Evolutionary conservation across 768 basidiomycete species (phyloP).

Genomic region (Tremella yokohamensis): DNA sequence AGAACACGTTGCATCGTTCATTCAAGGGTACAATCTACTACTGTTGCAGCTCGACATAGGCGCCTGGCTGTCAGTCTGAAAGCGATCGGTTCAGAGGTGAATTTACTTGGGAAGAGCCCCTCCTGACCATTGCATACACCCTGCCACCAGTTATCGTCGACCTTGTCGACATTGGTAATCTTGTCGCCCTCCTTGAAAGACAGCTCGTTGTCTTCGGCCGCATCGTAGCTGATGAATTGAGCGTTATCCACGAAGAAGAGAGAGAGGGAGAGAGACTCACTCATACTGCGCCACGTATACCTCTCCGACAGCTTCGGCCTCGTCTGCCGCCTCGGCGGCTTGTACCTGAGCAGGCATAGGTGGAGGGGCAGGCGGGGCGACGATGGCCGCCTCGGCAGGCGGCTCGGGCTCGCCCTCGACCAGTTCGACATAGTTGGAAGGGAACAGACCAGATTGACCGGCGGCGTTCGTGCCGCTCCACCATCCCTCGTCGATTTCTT

Average conservation of each 20-base stretch:
- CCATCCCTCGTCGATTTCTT: constrained; percentile 86
- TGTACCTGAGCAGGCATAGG: constrained; percentile 53
- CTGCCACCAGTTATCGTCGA: constrained; percentile 49
- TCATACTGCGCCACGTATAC: constrained; percentile 54
- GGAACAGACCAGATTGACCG: constrained; percentile 80
- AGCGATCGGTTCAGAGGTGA: no score
- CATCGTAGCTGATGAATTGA: constrained; percentile 65
- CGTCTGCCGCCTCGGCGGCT: constrained; percentile 46
- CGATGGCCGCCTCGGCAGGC: constrained; percentile 39
- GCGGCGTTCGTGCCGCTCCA: constrained; percentile 73
- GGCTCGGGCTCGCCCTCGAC: constrained; percentile 48
- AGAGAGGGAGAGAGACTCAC: constrained; percentile 66
- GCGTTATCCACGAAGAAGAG: constrained; percentile 1
- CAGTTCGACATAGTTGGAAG: constrained; percentile 85
- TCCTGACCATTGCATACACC: constrained; percentile 35
- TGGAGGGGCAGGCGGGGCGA: constrained; percentile 55
- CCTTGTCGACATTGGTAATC: constrained; percentile 73
- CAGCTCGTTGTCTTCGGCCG: constrained; percentile 86
- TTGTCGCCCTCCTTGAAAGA: constrained; percentile 77
- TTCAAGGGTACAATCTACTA: no score
- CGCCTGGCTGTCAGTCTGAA: no score
- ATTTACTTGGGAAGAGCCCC: constrained; percentile 50
- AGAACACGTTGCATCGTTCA: no score
- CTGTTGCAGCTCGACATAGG: no score
- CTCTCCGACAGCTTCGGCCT: constrained; percentile 54